Percentiles rank a stretch among this genome's conserved stretches.
Conservation (phyloP, 305 asterid genomes). For the Fraxinus greggii region DNA sequence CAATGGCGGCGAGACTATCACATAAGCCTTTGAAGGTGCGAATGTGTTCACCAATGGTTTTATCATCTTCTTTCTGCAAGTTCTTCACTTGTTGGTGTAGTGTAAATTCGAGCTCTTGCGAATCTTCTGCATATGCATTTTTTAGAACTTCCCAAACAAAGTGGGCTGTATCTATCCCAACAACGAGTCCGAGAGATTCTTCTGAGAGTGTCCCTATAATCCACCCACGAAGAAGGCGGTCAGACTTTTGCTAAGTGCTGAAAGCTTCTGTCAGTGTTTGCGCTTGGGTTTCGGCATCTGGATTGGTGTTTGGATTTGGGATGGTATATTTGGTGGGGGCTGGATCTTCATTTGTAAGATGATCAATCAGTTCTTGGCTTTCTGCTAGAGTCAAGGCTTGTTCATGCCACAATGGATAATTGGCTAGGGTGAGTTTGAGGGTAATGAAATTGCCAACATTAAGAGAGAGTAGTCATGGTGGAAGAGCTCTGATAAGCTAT, state of each 20-base stretch:
- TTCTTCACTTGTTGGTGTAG: not conserved
- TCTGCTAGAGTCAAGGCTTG: too few species aligned
- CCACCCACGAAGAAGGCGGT: not conserved
- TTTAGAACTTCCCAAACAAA: not conserved
- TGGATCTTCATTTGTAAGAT: too few species aligned
- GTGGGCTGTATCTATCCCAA: not conserved
- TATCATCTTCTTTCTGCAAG: not conserved
- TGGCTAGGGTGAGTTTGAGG: too few species aligned
- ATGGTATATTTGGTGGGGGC: too few species aligned
- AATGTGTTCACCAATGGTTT: not conserved
- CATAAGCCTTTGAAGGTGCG: not conserved
- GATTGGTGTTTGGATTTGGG: too few species aligned
- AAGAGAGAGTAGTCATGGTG: too few species aligned
- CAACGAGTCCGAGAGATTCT: not conserved
- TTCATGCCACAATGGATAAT: too few species aligned
- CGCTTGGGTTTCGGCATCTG: not conserved
- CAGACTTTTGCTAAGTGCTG: not conserved
- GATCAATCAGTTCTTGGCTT: too few species aligned
- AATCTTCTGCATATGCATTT: conserved; percentile 1
- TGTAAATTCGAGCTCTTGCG: not conserved
- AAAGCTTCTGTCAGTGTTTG: not conserved
- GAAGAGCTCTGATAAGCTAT: too few species aligned
- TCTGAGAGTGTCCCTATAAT: too few species aligned
- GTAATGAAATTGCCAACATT: too few species aligned
- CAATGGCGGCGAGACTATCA: not conserved